A percentile compares a stretch with the other conserved stretches of the same genome.
Evolutionary conservation across 257 asterid species (phyloP).

Genomic region (Oldenlandia corymbosa): DNA sequence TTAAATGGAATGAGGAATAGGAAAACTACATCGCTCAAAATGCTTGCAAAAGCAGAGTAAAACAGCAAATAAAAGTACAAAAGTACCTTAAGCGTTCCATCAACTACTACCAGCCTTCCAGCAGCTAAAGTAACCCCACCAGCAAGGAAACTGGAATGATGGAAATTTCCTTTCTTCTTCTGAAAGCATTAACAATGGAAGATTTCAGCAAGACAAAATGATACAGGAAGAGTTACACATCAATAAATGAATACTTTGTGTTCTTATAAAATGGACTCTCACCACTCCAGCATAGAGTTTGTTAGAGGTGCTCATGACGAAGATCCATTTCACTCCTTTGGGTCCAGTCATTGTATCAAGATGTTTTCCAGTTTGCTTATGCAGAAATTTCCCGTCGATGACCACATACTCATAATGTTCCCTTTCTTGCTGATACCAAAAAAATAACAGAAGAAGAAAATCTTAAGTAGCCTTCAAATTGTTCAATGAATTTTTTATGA

Average conservation of each 20-base stretch:
- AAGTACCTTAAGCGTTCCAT: conserved; percentile 82
- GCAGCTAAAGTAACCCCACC: conserved; percentile 96
- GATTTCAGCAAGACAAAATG: conserved; percentile 3
- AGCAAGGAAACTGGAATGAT: conserved; percentile 97
- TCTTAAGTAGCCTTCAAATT: neutral
- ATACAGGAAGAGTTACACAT: conserved; percentile 11
- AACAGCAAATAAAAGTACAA: too few species aligned
- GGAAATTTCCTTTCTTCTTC: conserved; percentile 87
- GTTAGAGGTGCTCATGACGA: conserved; percentile 90
- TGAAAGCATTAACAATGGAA: conserved; percentile 27
- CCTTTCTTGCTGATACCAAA: conserved; percentile 69
- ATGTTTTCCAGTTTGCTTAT: conserved; percentile 41
- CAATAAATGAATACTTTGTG: conserved; percentile 10
- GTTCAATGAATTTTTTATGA: too few species aligned
- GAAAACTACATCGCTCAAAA: conserved; percentile 5
- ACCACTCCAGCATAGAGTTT: conserved; percentile 79
- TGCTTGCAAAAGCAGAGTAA: too few species aligned
- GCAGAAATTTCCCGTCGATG: conserved; percentile 54
- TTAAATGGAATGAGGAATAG: neutral
- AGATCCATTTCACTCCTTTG: conserved; percentile 72
- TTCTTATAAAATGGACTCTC: conserved; percentile 16
- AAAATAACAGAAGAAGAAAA: conserved; percentile 12
- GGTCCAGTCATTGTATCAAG: conserved; percentile 54
- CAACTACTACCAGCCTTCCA: conserved; percentile 70
- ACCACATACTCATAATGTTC: conserved; percentile 58